Conservation (phyloP, 73 alveolate species). For the Tetrahymena malaccensis region DNA sequence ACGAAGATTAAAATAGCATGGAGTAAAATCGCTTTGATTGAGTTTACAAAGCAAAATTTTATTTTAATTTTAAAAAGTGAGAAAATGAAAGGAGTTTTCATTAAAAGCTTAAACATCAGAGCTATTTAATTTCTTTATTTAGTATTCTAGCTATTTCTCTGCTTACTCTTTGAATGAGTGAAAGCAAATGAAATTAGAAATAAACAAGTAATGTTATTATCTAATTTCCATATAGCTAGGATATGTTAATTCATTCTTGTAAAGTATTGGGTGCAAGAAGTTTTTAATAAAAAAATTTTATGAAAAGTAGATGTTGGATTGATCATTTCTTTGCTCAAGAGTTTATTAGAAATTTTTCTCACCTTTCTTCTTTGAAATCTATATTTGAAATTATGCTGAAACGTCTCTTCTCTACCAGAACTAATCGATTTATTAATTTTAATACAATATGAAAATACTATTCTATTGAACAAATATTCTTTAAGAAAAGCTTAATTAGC, state of each 20-base stretch:
- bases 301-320: not conserved
- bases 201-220: not conserved
- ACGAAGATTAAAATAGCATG: not conserved
- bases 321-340: not conserved
- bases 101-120: not conserved
- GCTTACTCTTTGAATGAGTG: not conserved
- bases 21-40: not conserved
- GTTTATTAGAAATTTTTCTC: not conserved
- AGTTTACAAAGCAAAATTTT: not conserved
- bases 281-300: not conserved
- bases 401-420: not conserved
- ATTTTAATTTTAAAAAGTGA: not conserved
- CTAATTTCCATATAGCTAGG: not conserved
- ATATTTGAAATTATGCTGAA: not conserved
- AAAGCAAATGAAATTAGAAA: not conserved
- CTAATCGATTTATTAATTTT: not conserved
- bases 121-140: not conserved
- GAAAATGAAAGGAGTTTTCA: not conserved
- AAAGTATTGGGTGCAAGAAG: not conserved
- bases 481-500: not conserved
- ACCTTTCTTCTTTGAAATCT: not conserved
- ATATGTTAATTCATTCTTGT: not conserved
- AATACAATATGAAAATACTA: not conserved
- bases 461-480: not conserved
- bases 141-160: not conserved